Base-by-base conservation (phyloP, 73 alveolate genomes). In the Diophrys appendiculata region DNA sequence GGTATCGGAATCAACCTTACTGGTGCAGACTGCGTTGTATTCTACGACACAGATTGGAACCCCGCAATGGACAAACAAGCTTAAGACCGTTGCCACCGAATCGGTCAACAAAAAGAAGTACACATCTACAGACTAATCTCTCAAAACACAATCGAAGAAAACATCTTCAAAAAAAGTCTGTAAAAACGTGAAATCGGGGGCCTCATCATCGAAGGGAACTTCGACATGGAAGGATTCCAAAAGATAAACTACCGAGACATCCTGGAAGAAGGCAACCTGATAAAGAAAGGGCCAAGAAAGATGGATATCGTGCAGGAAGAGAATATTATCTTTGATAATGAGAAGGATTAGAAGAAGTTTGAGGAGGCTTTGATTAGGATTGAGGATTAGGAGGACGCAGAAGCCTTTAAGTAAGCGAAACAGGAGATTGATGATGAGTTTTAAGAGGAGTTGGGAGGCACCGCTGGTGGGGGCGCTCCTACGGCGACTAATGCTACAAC, bases 21-120 rank as follows among this genome's bases (percentile, higher is more conserved):
- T 8, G 99, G 99, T 8, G 99, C 99, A 0, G 99, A 98, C 81
- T 91, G 97, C 52, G 99, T 98, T 52, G 97, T 98, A 53, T 98
- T 98, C 93, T 98, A 97, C 83, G 99, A 98, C 81, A 97, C 99
- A 0, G 99, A 98, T 83, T 98, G 99, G 99, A 98, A 98, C 80
- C 99, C 99, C 0, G 99, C 99, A 26, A 98, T 98, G 99, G 99
- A 98, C 89, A 98, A 97, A 81, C 93, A 98, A 82, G 99, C 99
- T 23, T 95, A 98, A 75, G 99, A 97, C 78, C 81, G 99, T 28
- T 98, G 99, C 69, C 99, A 98, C 77, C 88, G 99, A 78, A 98
- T 98, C 5, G 99, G 99, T n/a, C 99, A 98, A 86, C 88, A 98
- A 24, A 95, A 99, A 76, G 94, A 97, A 25, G 99, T 98, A 31